Evolutionary conservation across 306 rosid genomes (phyloP).

Genomic region (Vigna mungo): DNA sequence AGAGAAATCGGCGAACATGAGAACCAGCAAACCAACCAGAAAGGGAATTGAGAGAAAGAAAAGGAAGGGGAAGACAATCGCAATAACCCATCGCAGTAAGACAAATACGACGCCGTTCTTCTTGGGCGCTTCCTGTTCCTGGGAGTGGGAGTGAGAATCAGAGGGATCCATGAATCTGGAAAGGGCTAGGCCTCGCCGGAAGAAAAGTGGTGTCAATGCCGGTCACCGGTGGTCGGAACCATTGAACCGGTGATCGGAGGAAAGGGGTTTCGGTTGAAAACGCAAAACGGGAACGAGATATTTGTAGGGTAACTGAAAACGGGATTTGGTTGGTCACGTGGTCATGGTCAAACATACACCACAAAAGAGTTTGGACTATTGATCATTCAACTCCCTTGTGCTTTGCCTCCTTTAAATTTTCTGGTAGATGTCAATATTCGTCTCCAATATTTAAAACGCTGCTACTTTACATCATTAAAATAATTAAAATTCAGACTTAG

Average conservation of each 20-base stretch:
- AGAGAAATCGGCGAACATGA: conserved; percentile 61
- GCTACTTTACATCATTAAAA: too few relatives aligned
- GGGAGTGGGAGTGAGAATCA: conserved; percentile 45
- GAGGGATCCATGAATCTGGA: conserved; percentile 67
- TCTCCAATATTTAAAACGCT: too few relatives aligned
- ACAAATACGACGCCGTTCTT: conserved; percentile 33
- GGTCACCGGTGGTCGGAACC: conserved; percentile 85
- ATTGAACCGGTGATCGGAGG: conserved; percentile 80
- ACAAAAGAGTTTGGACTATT: too few relatives aligned
- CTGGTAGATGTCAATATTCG: too few relatives aligned
- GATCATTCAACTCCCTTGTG: too few relatives aligned
- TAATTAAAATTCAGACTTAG: too few relatives aligned
- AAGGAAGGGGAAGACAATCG: conserved; percentile 55
- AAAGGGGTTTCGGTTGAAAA: conserved; percentile 1
- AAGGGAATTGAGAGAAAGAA: conserved; percentile 58
- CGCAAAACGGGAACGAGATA: neutral
- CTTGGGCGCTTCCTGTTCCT: conserved; percentile 35
- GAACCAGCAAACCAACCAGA: conserved; percentile 51
- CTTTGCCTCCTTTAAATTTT: too few relatives aligned
- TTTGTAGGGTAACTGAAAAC: conserved; percentile 22
- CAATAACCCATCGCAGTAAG: conserved; percentile 59
- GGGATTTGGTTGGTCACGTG: conserved; percentile 1
- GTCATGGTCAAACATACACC: conserved; percentile 35
- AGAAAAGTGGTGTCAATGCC: conserved; percentile 39
- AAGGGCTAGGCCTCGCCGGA: neutral